Conservation (phyloP, 2,329 filamentous ascomycete species). For the Talaromyces sp. region DNA sequence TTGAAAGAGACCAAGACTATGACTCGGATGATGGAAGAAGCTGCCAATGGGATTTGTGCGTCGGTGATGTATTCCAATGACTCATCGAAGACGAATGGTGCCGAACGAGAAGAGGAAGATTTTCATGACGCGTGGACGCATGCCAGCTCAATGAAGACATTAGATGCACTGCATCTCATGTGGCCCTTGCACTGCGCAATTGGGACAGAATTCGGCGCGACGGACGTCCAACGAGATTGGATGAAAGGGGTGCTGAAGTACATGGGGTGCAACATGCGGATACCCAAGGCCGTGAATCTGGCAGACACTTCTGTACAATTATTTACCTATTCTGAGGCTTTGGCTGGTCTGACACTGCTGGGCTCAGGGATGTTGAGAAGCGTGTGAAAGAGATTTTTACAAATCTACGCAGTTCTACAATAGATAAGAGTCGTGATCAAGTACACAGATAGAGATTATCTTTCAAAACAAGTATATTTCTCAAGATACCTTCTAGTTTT, state of each 20-base stretch:
- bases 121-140: not conserved
- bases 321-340: not conserved
- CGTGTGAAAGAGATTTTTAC: not conserved
- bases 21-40: constrained; percentile 3
- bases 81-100: not conserved
- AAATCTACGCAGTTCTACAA: not conserved
- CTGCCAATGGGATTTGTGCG: constrained; percentile 4
- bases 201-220: not conserved
- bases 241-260: not conserved
- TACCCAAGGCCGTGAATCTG: constrained; percentile 6
- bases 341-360: not conserved
- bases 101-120: not conserved
- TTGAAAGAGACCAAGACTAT: not conserved
- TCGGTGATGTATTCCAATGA: not conserved
- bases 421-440: not conserved
- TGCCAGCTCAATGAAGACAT: not conserved
- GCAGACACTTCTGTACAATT: not conserved
- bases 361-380: not conserved
- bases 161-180: not conserved
- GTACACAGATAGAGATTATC: not conserved
- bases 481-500: constrained; percentile 22
- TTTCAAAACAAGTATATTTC: not conserved
- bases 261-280: constrained; percentile 1
- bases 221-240: not conserved
- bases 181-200: constrained; percentile 8